A percentile compares a stretch with the other conserved stretches of the same genome.
These are phyloP conservation scores for Leucaena leucocephala DNA, from an alignment of 306 rosid species.

Conservation along the genomic window DNA sequence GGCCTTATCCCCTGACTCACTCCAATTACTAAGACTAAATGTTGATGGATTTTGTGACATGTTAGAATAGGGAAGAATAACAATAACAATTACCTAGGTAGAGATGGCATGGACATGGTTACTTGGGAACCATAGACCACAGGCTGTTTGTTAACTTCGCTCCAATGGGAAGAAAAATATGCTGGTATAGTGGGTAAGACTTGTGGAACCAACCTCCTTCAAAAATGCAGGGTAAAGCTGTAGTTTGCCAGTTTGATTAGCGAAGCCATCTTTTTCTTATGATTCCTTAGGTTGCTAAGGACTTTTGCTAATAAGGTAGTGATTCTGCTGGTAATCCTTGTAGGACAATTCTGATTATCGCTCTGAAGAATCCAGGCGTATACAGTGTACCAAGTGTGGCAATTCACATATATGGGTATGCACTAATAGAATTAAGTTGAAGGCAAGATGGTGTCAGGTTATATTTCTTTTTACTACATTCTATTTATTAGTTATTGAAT, in stretches of 20 bases:
- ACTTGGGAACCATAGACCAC: not conserved
- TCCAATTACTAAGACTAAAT: not conserved
- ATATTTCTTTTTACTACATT: constrained; percentile 27
- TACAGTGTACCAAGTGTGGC: constrained; percentile 95
- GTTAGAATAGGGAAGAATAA: constrained; percentile 2
- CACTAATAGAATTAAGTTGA: constrained; percentile 86
- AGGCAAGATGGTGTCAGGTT: constrained; percentile 99
- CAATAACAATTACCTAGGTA: not conserved
- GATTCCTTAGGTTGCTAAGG: constrained; percentile 15
- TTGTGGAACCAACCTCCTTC: not conserved
- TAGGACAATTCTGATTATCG: constrained; percentile 75
- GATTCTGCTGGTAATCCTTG: constrained; percentile 34
- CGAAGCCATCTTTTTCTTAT: constrained; percentile 17
- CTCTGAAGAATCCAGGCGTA: constrained; percentile 91
- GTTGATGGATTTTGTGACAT: constrained; percentile 13
- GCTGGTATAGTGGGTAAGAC: constrained; percentile 1
- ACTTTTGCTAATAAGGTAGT: constrained; percentile 22
- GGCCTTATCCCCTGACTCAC: not conserved
- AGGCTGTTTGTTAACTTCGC: not conserved
- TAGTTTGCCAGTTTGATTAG: constrained; percentile 19
- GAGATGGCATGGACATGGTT: not conserved
- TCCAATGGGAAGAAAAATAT: not conserved
- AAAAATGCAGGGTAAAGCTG: not conserved
- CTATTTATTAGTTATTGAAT: constrained; percentile 5
- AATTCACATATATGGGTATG: constrained; percentile 98